These are phyloP conservation scores for Copromyces sp. DNA, from an alignment of 495 filamentous ascomycete species.

Conservation along the genomic window DNA sequence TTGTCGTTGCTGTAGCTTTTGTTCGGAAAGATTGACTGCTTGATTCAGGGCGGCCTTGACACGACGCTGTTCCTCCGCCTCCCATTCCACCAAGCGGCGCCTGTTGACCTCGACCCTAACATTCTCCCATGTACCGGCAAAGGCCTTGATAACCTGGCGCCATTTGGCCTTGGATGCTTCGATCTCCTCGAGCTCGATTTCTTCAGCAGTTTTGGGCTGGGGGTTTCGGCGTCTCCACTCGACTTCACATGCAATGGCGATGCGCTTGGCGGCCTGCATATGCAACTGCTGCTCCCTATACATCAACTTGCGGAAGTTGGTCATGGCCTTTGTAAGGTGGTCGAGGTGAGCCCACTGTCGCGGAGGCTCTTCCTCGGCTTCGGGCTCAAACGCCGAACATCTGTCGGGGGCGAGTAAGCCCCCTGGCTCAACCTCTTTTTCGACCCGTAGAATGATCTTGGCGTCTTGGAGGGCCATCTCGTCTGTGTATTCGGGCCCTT, in stretches of 20 bases:
- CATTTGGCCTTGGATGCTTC: slow-evolving; percentile 44
- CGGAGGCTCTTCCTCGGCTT: slow-evolving; percentile 62
- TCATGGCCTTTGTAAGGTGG: slow-evolving; percentile 69
- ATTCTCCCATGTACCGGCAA: slow-evolving; percentile 70
- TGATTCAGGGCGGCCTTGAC: slow-evolving; percentile 76
- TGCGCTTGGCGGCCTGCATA: slow-evolving; percentile 49
- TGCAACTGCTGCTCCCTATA: slow-evolving; percentile 68
- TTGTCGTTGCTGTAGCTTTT: slow-evolving; percentile 44
- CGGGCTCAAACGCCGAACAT: slow-evolving; percentile 67
- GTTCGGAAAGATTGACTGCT: slow-evolving; percentile 62
- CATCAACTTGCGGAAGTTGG: slow-evolving; percentile 71
- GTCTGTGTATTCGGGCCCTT: slow-evolving; percentile 42
- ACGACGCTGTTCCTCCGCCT: slow-evolving; percentile 70
- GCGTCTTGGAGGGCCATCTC: slow-evolving; percentile 45
- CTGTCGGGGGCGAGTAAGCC: slow-evolving; percentile 61
- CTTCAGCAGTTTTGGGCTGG: slow-evolving; percentile 60
- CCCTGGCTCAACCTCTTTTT: slow-evolving; percentile 59
- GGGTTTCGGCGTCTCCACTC: slow-evolving; percentile 58
- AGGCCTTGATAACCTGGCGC: slow-evolving; percentile 56
- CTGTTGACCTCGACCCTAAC: slow-evolving; percentile 66
- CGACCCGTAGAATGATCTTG: slow-evolving; percentile 46
- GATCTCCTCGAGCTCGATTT: slow-evolving; percentile 49
- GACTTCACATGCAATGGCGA: slow-evolving; percentile 49
- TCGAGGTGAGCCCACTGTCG: slow-evolving; percentile 77
- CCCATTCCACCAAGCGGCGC: slow-evolving; percentile 62